Percentiles rank a stretch among this genome's conserved stretches.
Evolutionary conservation across 192 early-diverging fungal genomes (phyloP).

Genomic region (Podila horticola): DNA sequence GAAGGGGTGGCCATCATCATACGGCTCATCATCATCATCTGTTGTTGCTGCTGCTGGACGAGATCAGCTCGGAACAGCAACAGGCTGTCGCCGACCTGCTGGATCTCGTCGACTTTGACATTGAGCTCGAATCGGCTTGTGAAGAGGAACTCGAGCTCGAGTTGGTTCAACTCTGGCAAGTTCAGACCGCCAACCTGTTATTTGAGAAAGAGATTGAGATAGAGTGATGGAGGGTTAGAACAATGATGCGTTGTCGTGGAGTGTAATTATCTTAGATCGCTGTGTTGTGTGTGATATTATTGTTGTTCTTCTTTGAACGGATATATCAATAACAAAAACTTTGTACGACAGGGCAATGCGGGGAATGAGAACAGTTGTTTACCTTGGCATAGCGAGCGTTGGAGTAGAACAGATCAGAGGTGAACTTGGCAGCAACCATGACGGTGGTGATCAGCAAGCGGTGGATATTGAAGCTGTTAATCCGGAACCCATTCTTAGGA

Average conservation of each 20-base stretch:
- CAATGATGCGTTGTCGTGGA: neutral
- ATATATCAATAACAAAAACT: too few species aligned
- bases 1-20: neutral
- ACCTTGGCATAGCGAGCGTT: conserved; percentile 81
- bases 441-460: conserved; percentile 73
- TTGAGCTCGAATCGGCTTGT: conserved; percentile 74
- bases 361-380: conserved; percentile 5
- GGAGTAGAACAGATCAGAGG: conserved; percentile 77
- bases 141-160: conserved; percentile 81
- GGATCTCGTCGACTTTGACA: conserved; percentile 68
- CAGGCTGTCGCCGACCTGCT: conserved; percentile 45
- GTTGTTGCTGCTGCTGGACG: neutral
- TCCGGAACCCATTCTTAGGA: conserved; percentile 49
- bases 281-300: too few species aligned
- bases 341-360: neutral
- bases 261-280: too few species aligned
- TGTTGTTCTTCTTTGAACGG: too few species aligned
- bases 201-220: neutral
- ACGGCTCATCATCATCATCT: neutral
- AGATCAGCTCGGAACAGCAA: conserved; percentile 19
- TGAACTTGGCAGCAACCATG: conserved; percentile 80
- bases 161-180: conserved; percentile 74
- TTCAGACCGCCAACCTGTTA: conserved; percentile 77
- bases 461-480: conserved; percentile 76
- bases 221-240: conserved; percentile 1